phyloP scores from a whole-genome alignment of 2,329 filamentous ascomycete genomes.

The Juglanconis oblonga region DNA sequence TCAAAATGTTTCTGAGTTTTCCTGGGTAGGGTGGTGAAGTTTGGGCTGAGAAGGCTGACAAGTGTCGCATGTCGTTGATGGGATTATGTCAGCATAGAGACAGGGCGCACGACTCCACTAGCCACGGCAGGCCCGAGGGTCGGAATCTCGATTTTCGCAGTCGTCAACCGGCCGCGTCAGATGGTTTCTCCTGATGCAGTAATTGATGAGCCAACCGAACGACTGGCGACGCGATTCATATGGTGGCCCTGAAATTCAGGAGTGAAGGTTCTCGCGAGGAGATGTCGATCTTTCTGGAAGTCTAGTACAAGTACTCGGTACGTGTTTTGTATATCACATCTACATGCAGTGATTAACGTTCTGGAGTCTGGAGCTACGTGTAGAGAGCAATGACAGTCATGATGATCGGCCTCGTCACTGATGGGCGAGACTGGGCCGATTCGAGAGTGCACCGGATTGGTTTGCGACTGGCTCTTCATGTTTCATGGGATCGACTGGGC shows the following conservation, averaged over 20 bases:
- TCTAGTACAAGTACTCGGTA: neutral
- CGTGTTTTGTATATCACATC: too few species aligned
- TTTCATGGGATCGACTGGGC: neutral
- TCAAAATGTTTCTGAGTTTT: constrained; percentile 9
- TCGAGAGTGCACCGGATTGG: neutral
- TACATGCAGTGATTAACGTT: too few species aligned
- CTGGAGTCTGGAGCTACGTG: too few species aligned
- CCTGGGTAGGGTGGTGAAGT: constrained; percentile 10
- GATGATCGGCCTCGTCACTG: neutral
- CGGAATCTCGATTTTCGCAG: neutral
- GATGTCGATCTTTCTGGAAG: neutral
- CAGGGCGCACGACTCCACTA: neutral
- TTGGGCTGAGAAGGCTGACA: neutral
- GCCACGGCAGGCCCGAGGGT: neutral
- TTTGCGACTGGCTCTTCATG: neutral
- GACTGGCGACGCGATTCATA: neutral
- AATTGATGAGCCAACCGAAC: too few species aligned
- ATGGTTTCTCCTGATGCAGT: too few species aligned
- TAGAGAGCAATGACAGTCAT: too few species aligned
- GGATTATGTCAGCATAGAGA: constrained; percentile 3
- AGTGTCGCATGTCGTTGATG: neutral
- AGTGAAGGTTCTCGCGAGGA: neutral
- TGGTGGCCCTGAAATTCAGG: neutral
- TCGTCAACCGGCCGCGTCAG: neutral
- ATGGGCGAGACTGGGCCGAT: too few species aligned